Base-by-base conservation (phyloP, 2,329 filamentous ascomycete genomes). In the Claviceps cyperi region DNA sequence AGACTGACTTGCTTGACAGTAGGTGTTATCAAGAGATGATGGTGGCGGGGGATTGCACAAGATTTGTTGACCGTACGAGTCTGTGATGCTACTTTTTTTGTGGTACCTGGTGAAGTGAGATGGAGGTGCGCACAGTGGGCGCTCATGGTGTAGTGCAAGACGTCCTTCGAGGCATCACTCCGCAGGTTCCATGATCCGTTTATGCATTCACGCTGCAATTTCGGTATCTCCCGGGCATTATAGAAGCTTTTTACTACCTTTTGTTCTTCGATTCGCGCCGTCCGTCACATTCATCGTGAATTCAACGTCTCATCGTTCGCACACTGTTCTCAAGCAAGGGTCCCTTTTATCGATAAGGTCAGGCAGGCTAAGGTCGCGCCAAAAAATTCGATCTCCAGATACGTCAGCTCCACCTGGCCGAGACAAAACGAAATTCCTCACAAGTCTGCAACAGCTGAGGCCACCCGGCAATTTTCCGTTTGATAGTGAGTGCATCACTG, bases 311-410 rank as follows among this genome's bases (percentile, higher is more conserved):
- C 35, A 13, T 24, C 14, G 2, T 32, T 38, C 41, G 46, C 52
- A 52, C 54, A 55, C 54, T 51, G 52, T 54, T 6, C 21, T 5
- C 4, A 2, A 39, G 9, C 22, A 39, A 39, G 24, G 24, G 17
- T 43, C 15, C 43, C 4, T 9, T 15, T 66, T 66, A 66, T 66
- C 64, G 64, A 66, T 66, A 59, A 51, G 38, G 5, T 38, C 11
- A 39, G 11, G 22, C 5, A n/a, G n/a, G n/a, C n/a, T n/a, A n/a
- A 14, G 13, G 53, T 59, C 57, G 55, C 56, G 57, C 58, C 56
- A 56, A 59, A 58, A 53, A 57, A 55, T 59, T 58, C 47, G 21
- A 50, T 15, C 21, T 36, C 28, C n/a, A 28, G 5, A n/a, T 28
- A 19, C 11, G 41, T 28, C 41, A 28, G 14, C 17, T 4, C 17